These are phyloP conservation scores for Leccinum griseonigrum DNA, from an alignment of 1,284 basidiomycete genomes.

Conservation along the genomic window DNA sequence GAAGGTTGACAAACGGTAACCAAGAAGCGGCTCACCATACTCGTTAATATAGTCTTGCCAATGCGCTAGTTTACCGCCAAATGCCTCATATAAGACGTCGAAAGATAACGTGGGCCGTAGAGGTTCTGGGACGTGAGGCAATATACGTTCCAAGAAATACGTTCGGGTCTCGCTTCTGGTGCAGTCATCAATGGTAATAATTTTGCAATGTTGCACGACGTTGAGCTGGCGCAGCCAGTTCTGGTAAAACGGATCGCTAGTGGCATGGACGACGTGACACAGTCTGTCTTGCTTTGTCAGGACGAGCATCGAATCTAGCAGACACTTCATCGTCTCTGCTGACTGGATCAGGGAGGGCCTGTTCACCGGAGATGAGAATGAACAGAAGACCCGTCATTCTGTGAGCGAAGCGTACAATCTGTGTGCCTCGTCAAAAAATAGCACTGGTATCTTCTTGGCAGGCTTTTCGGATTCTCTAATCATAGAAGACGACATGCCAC, in stretches of 20 bases:
- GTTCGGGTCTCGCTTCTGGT: slow-evolving; percentile 63
- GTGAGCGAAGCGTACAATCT: slow-evolving; percentile 52
- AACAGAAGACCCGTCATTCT: background rate
- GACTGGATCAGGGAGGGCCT: slow-evolving; percentile 75
- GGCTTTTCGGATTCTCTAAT: slow-evolving; percentile 37
- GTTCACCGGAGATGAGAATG: slow-evolving; percentile 7
- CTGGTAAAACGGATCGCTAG: slow-evolving; percentile 82
- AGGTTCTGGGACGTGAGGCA: slow-evolving; percentile 60
- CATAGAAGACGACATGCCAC: slow-evolving; percentile 30
- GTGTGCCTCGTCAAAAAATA: slow-evolving; percentile 83
- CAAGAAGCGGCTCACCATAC: slow-evolving; percentile 48
- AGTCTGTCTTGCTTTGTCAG: slow-evolving; percentile 81
- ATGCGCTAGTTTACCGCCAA: slow-evolving; percentile 80
- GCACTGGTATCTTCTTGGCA: slow-evolving; percentile 71
- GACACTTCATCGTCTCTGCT: slow-evolving; percentile 73
- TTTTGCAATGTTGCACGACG: slow-evolving; percentile 80
- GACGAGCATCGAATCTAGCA: slow-evolving; percentile 81
- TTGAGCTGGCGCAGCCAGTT: slow-evolving; percentile 76
- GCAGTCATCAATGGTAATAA: slow-evolving; percentile 77
- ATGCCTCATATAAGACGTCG: slow-evolving; percentile 69
- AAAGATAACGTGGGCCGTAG: slow-evolving; percentile 57
- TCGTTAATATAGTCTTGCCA: slow-evolving; percentile 77
- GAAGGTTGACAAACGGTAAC: background rate
- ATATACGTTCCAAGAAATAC: slow-evolving; percentile 62
- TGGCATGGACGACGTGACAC: slow-evolving; percentile 81